These are phyloP conservation scores for Geotrichum cucujoidarum DNA, from an alignment of 1,139 yeast genomes.

Conservation along the genomic window DNA sequence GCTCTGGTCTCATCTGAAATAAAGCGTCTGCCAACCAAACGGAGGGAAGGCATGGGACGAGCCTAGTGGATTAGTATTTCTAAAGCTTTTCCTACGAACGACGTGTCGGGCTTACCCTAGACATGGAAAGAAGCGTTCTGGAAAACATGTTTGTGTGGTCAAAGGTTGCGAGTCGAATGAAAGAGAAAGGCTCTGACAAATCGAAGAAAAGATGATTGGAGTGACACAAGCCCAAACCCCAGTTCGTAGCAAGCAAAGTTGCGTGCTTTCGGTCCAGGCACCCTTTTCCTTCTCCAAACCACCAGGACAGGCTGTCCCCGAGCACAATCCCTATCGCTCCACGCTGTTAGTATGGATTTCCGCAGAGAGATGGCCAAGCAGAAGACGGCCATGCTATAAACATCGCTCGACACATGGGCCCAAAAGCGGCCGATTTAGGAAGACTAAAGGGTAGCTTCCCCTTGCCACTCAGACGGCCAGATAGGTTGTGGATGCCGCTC, in stretches of 20 bases:
- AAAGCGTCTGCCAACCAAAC: slow-evolving; percentile 40
- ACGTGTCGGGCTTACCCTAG: not conserved
- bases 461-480: too few relatives aligned
- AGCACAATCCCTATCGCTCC: too few relatives aligned
- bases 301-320: too few relatives aligned
- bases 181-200: slow-evolving; percentile 3
- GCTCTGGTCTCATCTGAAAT: slow-evolving; percentile 71
- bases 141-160: not conserved
- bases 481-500: too few relatives aligned
- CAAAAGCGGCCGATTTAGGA: too few relatives aligned
- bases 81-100: not conserved
- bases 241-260: not conserved
- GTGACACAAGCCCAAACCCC: slow-evolving; percentile 5
- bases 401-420: too few relatives aligned
- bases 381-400: too few relatives aligned
- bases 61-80: not conserved
- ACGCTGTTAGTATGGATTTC: too few relatives aligned
- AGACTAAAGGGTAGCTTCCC: too few relatives aligned
- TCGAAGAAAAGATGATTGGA: not conserved
- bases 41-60: slow-evolving; percentile 6
- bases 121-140: slow-evolving; percentile 8
- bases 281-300: not conserved
- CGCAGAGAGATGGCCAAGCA: too few relatives aligned
- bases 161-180: not conserved
- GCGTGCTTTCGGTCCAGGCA: not conserved